A percentile compares a stretch with the other conserved stretches of the same genome.
These are phyloP conservation scores for Prunus mira DNA, from an alignment of 306 rosid species.

Conservation along the genomic window DNA sequence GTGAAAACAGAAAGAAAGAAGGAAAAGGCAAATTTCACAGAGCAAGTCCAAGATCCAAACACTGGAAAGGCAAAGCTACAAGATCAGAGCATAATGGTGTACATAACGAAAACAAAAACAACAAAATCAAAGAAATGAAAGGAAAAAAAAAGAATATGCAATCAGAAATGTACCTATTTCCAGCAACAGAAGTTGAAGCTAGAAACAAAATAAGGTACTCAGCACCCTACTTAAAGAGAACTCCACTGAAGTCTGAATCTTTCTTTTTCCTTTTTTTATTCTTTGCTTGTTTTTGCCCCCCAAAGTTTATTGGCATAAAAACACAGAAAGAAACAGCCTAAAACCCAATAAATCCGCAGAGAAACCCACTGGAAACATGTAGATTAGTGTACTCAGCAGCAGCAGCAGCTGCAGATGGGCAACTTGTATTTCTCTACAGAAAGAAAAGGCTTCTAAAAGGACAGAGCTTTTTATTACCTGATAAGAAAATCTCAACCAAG, in stretches of 20 bases:
- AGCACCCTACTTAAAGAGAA: neutral
- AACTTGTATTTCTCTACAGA: neutral
- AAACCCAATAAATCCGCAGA: neutral
- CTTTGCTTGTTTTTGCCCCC: slow-evolving; percentile 11
- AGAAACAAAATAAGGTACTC: neutral
- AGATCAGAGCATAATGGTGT: neutral
- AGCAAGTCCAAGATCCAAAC: slow-evolving; percentile 5
- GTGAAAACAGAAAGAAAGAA: neutral
- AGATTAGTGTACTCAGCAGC: neutral
- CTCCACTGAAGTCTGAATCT: slow-evolving; percentile 3
- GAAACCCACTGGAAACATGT: neutral
- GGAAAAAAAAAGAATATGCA: neutral
- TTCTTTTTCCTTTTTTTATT: neutral
- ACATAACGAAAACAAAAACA: neutral
- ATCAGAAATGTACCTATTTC: neutral
- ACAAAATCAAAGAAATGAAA: neutral
- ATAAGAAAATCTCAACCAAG: neutral
- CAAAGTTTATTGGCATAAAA: neutral
- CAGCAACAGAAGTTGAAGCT: slow-evolving; percentile 6
- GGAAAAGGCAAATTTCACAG: neutral
- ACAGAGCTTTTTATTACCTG: slow-evolving; percentile 7
- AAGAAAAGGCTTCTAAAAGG: neutral
- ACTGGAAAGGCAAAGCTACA: neutral
- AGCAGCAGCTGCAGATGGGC: neutral
- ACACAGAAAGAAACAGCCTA: neutral